Base-by-base conservation (phyloP, 1,284 basidiomycete species). In the Irpex rosettiformis region DNA sequence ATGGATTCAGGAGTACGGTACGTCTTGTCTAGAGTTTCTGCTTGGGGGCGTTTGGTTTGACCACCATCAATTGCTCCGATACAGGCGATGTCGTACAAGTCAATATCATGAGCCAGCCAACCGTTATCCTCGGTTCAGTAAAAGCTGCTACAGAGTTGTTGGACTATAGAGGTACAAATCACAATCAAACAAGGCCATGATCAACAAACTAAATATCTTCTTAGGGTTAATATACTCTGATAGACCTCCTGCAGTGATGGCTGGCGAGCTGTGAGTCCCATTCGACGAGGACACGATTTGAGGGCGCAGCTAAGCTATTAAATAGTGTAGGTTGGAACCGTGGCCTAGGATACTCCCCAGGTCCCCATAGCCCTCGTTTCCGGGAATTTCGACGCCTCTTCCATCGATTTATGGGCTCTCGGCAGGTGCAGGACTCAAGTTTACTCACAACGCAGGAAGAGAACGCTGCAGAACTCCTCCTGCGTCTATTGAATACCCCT, bases 321-420 rank as follows among this genome's bases (percentile, higher is more conserved):
- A 18, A 16, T 59, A 77, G 76, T 0, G 73, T 77, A 7, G 77
- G 77, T 6, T 79, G 77, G 77, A 67, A 74, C 47, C 72, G 70
- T 24, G 77, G 75, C 0, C 64, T 79, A 3, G 76, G 77, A 6
- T 77, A 77, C 58, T 66, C 73, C 1, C 68, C 69, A 21, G 70
- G 70, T 6, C 71, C 72, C 30, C 65, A 70, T n/a, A 71, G 72
- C 48, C 65, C 68, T 3, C 73, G 76, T 21, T 78, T 78, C 63
- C 73, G 73, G 45, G 72, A 74, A 45, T 72, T 78, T 57, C 69
- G 77, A 18, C 66, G 69, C 21, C 64, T 77, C 21, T 77, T 78
- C 62, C 71, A 76, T 37, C 69, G 72, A 24, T 72, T 72, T 57
- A 75, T 79, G 48, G 75, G 76, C 1, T 71, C 74, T 0, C 69